Evolutionary conservation across 2,329 filamentous ascomycete genomes (phyloP).

Genomic region (Boeremia exigua): DNA sequence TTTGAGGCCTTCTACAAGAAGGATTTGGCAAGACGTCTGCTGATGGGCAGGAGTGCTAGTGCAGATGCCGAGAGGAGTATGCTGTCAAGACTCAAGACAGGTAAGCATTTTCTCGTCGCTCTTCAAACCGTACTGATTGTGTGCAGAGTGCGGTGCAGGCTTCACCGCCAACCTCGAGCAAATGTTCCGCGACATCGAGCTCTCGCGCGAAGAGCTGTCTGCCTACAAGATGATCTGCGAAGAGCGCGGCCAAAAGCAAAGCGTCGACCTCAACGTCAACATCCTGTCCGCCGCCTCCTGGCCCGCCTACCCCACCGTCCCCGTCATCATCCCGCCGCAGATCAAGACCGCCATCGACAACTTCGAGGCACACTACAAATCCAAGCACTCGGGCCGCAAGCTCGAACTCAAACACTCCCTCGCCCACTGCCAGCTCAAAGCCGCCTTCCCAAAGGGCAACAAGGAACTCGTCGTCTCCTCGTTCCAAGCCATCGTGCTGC

Average conservation of each 20-base stretch:
- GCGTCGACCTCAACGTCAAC: slow-evolving; percentile 80
- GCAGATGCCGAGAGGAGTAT: slow-evolving; percentile 96
- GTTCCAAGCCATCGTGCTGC: slow-evolving; percentile 88
- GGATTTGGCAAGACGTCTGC: slow-evolving; percentile 83
- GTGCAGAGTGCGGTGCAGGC: slow-evolving; percentile 80
- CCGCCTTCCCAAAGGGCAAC: slow-evolving; percentile 75
- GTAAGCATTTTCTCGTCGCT: slow-evolving; percentile 39
- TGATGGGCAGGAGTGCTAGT: slow-evolving; percentile 92
- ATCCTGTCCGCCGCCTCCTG: slow-evolving; percentile 91
- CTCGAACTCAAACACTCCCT: slow-evolving; percentile 92
- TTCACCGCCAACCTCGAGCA: slow-evolving; percentile 98
- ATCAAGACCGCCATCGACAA: slow-evolving; percentile 78
- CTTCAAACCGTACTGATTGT: slow-evolving; percentile 15
- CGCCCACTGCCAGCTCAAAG: slow-evolving; percentile 87
- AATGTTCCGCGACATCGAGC: slow-evolving; percentile 99
- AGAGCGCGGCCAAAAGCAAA: slow-evolving; percentile 62
- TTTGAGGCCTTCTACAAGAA: slow-evolving; percentile 99
- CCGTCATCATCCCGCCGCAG: slow-evolving; percentile 75
- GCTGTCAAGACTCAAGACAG: slow-evolving; percentile 84
- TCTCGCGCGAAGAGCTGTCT: slow-evolving; percentile 91
- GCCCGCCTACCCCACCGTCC: slow-evolving; percentile 85
- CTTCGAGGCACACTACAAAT: slow-evolving; percentile 86
- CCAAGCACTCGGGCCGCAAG: slow-evolving; percentile 85
- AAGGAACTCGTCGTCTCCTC: slow-evolving; percentile 92
- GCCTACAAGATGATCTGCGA: slow-evolving; percentile 76